Base-by-base conservation (phyloP, 768 basidiomycete genomes). In the Fistulinella prunicolor region DNA sequence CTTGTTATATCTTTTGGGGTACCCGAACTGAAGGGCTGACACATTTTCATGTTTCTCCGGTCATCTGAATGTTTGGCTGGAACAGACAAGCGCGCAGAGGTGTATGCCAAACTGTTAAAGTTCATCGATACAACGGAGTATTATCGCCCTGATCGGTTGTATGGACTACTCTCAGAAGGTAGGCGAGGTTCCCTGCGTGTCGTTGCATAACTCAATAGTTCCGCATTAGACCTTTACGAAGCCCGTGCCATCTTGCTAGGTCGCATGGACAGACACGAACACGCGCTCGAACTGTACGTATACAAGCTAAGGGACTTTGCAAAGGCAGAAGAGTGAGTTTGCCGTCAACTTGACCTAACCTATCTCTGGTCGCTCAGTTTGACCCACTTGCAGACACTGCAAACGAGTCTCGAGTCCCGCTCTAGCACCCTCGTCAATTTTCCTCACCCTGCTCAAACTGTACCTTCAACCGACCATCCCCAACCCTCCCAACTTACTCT, bases 281-380 rank as follows among this genome's bases (percentile, higher is more conserved):
- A 86, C 51, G 94, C 95, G 1, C 78, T 98, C n/a, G 91, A 94
- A 61, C 78, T 95, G 13, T 99, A 98, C 63, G 93, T 94, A 6
- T 87, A 97, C 61, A 81, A 83, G 29, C 73, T 98, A 26, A 78
- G 84, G 32, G 87, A 94, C 60, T 92, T 86, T 63, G 51, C 69
- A 22, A 92, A 92, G 53, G 96, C 96, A 0, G 96, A 98, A 72
- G 83, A 88, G 91, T 94, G 58, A 54, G 85, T 64, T 17, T 6
- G n/a, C 30, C 30, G 3, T 44, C 47, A 13, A 28, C 9, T 21
- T 5, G 16, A 24, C 19, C 13, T 22, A n/a, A n/a, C n/a, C n/a
- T 29, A 9, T 17, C 23, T 8, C 24, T 9, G 22, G 21, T 8
- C 3, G 24, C 47, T 46, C 39, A 20, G 16, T 21, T 38, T 22